Conservation (phyloP, 2,329 filamentous ascomycete species). For the Peltaster fructicola region DNA sequence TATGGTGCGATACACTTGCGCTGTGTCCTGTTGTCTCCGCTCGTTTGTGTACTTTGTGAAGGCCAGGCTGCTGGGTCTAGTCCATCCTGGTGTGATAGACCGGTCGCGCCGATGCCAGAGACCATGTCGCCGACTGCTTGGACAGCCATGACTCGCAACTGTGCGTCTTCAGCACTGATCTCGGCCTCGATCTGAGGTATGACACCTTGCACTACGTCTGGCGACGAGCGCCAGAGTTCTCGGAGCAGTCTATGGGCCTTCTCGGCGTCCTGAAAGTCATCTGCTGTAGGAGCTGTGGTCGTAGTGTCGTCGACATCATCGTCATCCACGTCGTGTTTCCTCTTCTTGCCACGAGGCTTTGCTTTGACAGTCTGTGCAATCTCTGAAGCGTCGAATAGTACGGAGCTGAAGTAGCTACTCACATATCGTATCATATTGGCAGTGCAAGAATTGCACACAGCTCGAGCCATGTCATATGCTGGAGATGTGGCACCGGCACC, state of each 20-base stretch:
- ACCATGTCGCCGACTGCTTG: conserved; percentile 93
- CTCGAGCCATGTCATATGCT: conserved; percentile 92
- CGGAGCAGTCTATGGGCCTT: conserved; percentile 81
- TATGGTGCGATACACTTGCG: conserved; percentile 73
- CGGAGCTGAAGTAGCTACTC: conserved; percentile 91
- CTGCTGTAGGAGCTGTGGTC: conserved; percentile 44
- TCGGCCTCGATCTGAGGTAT: conserved; percentile 88
- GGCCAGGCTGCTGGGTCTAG: conserved; percentile 77
- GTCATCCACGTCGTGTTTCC: conserved; percentile 22
- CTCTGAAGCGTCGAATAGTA: conserved; percentile 67
- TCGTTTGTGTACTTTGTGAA: conserved; percentile 36
- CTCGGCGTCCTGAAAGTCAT: conserved; percentile 69
- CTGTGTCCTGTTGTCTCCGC: conserved; percentile 41
- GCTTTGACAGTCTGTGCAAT: conserved; percentile 30
- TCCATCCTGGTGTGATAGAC: conserved; percentile 52
- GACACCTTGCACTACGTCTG: conserved; percentile 76
- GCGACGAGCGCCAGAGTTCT: conserved; percentile 85
- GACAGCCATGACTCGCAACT: conserved; percentile 72
- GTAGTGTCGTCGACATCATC: conserved; percentile 25
- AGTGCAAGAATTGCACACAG: conserved; percentile 71
- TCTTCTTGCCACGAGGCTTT: conserved; percentile 30
- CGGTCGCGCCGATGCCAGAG: conserved; percentile 79
- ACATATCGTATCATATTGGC: conserved; percentile 93
- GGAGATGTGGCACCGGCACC: conserved; percentile 45
- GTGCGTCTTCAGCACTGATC: conserved; percentile 72